A percentile compares a stretch with the other conserved stretches of the same genome.
These are phyloP conservation scores for Actinomortierella ambigua DNA, from an alignment of 371 early-diverging fungal species.

Conservation along the genomic window DNA sequence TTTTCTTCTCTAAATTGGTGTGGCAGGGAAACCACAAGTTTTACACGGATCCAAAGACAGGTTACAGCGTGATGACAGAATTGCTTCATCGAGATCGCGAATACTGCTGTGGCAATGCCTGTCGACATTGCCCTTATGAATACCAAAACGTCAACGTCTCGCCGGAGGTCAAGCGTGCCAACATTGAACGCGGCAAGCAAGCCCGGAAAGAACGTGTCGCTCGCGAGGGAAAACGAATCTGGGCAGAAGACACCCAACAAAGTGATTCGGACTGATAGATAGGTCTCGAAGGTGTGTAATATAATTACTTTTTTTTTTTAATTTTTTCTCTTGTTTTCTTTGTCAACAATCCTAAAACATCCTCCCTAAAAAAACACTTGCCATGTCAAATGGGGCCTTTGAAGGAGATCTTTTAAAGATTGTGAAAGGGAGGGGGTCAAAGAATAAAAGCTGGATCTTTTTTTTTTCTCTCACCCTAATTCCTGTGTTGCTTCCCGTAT, in stretches of 20 bases:
- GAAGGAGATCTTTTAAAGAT: no score
- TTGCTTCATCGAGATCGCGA: slow-evolving; percentile 52
- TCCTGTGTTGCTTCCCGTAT: no score
- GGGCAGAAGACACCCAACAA: slow-evolving; percentile 34
- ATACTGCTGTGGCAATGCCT: slow-evolving; percentile 60
- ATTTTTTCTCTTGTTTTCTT: slow-evolving; percentile 2
- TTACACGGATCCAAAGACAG: slow-evolving; percentile 62
- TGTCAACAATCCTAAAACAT: no score
- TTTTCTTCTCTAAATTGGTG: neutral
- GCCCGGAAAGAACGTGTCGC: slow-evolving; percentile 37
- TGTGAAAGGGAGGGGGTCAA: no score
- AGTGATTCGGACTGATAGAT: slow-evolving; percentile 19
- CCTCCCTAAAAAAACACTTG: no score
- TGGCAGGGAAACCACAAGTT: slow-evolving; percentile 39
- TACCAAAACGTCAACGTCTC: slow-evolving; percentile 57
- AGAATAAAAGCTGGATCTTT: no score
- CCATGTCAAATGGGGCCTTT: no score
- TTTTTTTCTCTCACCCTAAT: no score
- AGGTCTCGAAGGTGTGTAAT: no score
- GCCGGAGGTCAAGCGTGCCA: slow-evolving; percentile 48
- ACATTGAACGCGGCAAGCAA: slow-evolving; percentile 36
- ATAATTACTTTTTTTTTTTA: neutral
- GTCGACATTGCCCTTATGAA: slow-evolving; percentile 59
- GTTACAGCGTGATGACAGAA: slow-evolving; percentile 59
- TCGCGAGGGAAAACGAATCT: slow-evolving; percentile 36